Percentiles rank a stretch among this genome's conserved stretches.
These are phyloP conservation scores for Hyparrhenia diplandra DNA, from an alignment of 176 grass and related monocot species.

Conservation along the genomic window DNA sequence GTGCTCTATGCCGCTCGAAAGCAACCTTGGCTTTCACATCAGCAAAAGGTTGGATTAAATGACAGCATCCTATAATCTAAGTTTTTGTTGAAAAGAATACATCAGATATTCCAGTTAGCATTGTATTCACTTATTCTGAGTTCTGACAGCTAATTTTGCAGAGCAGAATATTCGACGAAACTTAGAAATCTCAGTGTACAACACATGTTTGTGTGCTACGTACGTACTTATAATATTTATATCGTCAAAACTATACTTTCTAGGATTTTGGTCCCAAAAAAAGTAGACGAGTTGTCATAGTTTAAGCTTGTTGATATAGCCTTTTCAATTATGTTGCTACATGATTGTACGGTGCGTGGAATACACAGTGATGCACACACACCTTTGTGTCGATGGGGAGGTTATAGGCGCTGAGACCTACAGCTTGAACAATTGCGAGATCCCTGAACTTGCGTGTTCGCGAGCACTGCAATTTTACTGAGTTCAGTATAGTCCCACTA, in stretches of 20 bases:
- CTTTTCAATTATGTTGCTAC: background rate
- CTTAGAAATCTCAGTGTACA: background rate
- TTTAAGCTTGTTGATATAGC: conserved; percentile 1
- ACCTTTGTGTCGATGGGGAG: background rate
- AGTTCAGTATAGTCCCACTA: too few species aligned
- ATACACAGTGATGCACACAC: background rate
- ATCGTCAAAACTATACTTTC: background rate
- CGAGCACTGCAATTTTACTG: too few species aligned
- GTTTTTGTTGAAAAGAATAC: background rate
- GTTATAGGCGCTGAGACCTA: background rate
- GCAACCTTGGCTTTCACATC: background rate
- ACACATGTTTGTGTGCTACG: background rate
- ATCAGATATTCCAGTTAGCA: background rate
- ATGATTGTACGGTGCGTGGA: conserved; percentile 4
- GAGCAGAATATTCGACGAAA: conserved; percentile 1
- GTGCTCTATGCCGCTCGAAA: background rate
- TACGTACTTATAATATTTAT: background rate
- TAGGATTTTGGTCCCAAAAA: background rate
- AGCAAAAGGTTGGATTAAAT: background rate
- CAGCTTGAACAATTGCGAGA: too few species aligned
- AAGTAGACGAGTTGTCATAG: background rate
- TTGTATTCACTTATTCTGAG: too few species aligned
- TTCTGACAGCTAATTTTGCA: too few species aligned
- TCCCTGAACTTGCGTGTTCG: too few species aligned
- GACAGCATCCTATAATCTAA: background rate